Conservation (phyloP, 2,329 filamentous ascomycete species). For the Phialemonium atrogriseum region DNA sequence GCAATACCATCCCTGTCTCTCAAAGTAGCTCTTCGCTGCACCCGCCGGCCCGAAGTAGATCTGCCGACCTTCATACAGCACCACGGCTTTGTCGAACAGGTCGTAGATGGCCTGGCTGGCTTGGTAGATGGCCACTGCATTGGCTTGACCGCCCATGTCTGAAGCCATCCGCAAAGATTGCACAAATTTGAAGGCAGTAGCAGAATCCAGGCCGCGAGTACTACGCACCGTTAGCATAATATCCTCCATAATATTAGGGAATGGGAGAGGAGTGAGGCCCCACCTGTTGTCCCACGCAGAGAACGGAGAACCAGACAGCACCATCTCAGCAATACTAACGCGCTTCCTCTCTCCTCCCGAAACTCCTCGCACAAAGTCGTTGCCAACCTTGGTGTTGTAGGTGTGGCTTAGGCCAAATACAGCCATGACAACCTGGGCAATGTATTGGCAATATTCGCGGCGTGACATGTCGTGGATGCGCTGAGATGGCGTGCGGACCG, state of each 20-base stretch:
- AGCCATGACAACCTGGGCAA: slow-evolving; percentile 60
- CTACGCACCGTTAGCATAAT: slow-evolving; percentile 14
- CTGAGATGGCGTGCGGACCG: slow-evolving; percentile 58
- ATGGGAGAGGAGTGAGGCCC: too few relatives aligned
- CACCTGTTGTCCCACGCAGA: slow-evolving; percentile 60
- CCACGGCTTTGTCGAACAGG: slow-evolving; percentile 64
- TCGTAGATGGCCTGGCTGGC: slow-evolving; percentile 63
- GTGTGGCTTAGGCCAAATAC: slow-evolving; percentile 67
- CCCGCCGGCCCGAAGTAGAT: slow-evolving; percentile 64
- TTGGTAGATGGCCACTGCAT: slow-evolving; percentile 64
- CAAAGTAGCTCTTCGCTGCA: slow-evolving; percentile 57
- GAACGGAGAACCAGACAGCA: slow-evolving; percentile 52
- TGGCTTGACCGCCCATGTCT: slow-evolving; percentile 53
- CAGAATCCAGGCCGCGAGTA: slow-evolving; percentile 65
- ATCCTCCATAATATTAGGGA: too few relatives aligned
- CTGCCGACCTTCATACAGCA: slow-evolving; percentile 68
- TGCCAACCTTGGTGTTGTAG: slow-evolving; percentile 64
- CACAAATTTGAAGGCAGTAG: slow-evolving; percentile 66
- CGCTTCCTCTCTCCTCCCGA: slow-evolving; percentile 69
- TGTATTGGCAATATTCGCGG: slow-evolving; percentile 50
- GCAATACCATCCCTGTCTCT: slow-evolving; percentile 60
- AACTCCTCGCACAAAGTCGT: slow-evolving; percentile 65
- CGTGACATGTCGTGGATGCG: slow-evolving; percentile 55
- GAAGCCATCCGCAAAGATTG: slow-evolving; percentile 56
- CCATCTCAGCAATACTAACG: slow-evolving; percentile 73